Evolutionary conservation across 345 rosid genomes (phyloP).

Genomic region (Salix koriyanagi): DNA sequence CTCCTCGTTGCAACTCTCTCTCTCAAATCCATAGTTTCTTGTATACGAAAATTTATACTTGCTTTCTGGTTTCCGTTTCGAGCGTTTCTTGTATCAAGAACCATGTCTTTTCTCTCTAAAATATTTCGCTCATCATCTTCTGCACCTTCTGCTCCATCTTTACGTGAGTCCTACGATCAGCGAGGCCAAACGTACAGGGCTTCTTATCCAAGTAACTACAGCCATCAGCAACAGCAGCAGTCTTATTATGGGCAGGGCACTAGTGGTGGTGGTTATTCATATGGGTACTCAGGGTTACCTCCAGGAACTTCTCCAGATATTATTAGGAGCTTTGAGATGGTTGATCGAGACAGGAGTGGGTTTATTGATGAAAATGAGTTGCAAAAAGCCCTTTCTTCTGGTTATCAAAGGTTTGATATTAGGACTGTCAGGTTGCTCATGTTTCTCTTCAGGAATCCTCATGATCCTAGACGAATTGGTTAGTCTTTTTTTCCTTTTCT

Average conservation of each 20-base stretch:
- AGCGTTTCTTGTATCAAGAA: background rate
- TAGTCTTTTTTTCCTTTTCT: background rate
- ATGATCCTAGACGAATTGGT: conserved; percentile 49
- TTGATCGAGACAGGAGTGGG: conserved; percentile 58
- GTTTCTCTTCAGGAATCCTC: conserved; percentile 61
- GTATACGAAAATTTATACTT: background rate
- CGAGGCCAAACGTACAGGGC: background rate
- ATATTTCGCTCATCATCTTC: background rate
- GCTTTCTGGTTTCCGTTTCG: background rate
- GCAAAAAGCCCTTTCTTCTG: conserved; percentile 52
- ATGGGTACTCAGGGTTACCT: conserved; percentile 32
- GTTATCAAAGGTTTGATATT: conserved; percentile 39
- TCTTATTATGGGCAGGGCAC: background rate
- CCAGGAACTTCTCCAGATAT: conserved; percentile 51
- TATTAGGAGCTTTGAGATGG: conserved; percentile 53
- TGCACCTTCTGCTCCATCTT: conserved; percentile 46
- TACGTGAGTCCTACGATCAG: conserved; percentile 31
- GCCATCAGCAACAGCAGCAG: conserved; percentile 6
- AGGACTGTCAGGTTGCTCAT: conserved; percentile 55
- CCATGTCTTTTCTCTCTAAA: background rate
- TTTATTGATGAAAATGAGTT: conserved; percentile 62
- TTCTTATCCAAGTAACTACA: conserved; percentile 15
- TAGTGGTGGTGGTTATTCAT: conserved; percentile 13
- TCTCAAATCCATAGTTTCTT: no score
- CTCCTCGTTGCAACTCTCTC: background rate